Conservation (phyloP, 441 rosid species). For the Adansonia madagascariensis region DNA sequence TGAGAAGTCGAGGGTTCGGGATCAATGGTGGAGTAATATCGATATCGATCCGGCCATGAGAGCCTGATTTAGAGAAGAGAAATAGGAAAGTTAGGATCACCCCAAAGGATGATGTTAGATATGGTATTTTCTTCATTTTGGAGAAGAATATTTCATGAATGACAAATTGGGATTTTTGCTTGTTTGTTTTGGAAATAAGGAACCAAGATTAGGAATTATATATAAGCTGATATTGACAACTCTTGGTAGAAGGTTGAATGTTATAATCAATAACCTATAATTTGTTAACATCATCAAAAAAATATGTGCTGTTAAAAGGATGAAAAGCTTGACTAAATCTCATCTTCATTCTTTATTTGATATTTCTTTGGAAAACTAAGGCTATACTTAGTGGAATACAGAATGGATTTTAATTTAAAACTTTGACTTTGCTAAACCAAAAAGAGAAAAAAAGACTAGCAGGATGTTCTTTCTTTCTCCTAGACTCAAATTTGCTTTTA, state of each 20-base stretch:
- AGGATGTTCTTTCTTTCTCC: not conserved
- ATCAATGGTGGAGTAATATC: conserved; percentile 5
- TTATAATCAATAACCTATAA: conserved; percentile 11
- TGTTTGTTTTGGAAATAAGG: not conserved
- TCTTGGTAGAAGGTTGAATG: conserved; percentile 28
- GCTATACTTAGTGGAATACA: conserved; percentile 33
- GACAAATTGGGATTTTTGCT: not conserved
- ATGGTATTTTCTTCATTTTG: conserved; percentile 33
- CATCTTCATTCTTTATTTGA: not conserved
- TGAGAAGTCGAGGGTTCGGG: conserved; percentile 62
- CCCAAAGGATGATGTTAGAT: conserved; percentile 29
- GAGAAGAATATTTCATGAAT: not conserved
- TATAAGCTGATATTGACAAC: conserved; percentile 10
- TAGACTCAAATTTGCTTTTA: not conserved
- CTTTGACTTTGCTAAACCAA: conserved; percentile 26
- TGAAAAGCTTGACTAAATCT: conserved; percentile 28
- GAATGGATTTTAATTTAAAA: conserved; percentile 30
- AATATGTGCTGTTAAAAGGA: conserved; percentile 1
- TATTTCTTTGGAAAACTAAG: conserved; percentile 4
- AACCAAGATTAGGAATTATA: conserved; percentile 15
- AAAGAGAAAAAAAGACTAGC: not conserved
- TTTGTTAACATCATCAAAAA: conserved; percentile 22
- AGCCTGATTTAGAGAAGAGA: conserved; percentile 30
- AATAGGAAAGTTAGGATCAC: conserved; percentile 32
- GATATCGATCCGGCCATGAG: conserved; percentile 26